phyloP scores from a whole-genome alignment of 1,284 basidiomycete species.

The Phylloboletellus chloephorus region DNA sequence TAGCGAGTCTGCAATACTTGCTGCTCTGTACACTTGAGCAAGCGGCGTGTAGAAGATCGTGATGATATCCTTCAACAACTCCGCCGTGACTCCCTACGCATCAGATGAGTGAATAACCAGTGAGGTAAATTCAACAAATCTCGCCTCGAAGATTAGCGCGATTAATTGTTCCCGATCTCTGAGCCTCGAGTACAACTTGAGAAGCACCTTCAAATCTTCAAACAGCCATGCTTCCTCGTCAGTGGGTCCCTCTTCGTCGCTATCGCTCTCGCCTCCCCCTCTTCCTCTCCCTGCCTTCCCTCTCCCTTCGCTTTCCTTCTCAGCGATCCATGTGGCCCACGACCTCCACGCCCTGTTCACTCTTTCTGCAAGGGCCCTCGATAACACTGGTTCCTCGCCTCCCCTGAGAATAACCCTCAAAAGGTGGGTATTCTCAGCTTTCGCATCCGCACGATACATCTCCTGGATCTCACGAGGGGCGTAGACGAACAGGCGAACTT shows the following conservation, averaged over 20 bases:
- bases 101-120: slow-evolving; percentile 5
- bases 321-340: slow-evolving; percentile 66
- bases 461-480: slow-evolving; percentile 86
- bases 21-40: slow-evolving; percentile 97
- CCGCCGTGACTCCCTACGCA: slow-evolving; percentile 83
- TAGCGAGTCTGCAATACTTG: slow-evolving; percentile 93
- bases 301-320: slow-evolving; percentile 58
- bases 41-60: slow-evolving; percentile 98
- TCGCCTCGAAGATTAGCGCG: slow-evolving; percentile 89
- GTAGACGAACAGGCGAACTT: slow-evolving; percentile 81
- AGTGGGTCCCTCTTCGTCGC: slow-evolving; percentile 87
- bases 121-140: slow-evolving; percentile 13
- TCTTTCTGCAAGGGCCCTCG: slow-evolving; percentile 71
- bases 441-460: slow-evolving; percentile 73
- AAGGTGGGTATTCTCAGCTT: slow-evolving; percentile 56
- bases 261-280: slow-evolving; percentile 55
- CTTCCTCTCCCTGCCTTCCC: slow-evolving; percentile 72
- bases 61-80: slow-evolving; percentile 96
- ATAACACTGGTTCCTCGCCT: slow-evolving; percentile 69
- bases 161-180: slow-evolving; percentile 92
- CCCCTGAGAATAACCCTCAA: slow-evolving; percentile 82
- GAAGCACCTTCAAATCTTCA: slow-evolving; percentile 81
- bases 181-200: slow-evolving; percentile 73
- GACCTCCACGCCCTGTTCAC: slow-evolving; percentile 74
- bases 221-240: slow-evolving; percentile 94